Conservation (phyloP, 805 yeast species). For the Wickerhamiella parazyma region DNA sequence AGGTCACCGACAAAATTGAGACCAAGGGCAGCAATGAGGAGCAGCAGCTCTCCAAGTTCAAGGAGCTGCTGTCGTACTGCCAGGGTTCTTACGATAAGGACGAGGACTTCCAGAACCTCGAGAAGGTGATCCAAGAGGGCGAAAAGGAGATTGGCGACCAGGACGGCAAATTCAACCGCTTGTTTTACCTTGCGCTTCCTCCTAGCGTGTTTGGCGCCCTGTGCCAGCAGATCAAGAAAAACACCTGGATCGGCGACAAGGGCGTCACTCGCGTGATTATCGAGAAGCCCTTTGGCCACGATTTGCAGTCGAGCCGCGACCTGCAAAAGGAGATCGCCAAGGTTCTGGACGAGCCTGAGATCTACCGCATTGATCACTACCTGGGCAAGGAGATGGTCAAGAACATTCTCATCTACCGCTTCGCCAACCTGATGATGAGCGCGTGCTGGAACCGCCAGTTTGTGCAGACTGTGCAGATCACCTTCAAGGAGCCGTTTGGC, state of each 20-base stretch:
- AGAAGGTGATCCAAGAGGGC: constrained; percentile 39
- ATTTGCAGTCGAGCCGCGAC: constrained; percentile 61
- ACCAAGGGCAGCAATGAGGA: constrained; percentile 33
- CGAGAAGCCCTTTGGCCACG: constrained; percentile 96
- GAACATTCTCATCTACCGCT: constrained; percentile 76
- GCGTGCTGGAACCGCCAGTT: constrained; percentile 82
- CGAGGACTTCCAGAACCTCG: constrained; percentile 55
- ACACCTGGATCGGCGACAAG: constrained; percentile 45
- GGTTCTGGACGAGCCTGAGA: constrained; percentile 76
- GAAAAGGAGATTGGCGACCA: constrained; percentile 33
- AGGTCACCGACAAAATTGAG: constrained; percentile 52
- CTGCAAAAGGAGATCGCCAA: constrained; percentile 72
- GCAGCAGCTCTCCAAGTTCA: constrained; percentile 42
- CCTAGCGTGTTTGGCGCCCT: constrained; percentile 82
- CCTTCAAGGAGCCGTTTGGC: constrained; percentile 96
- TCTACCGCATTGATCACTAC: constrained; percentile 93
- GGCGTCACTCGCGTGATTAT: constrained; percentile 75
- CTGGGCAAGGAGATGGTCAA: constrained; percentile 97
- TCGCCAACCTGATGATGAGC: constrained; percentile 75
- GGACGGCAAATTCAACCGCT: constrained; percentile 45
- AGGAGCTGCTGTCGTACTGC: constrained; percentile 51
- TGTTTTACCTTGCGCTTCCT: constrained; percentile 88
- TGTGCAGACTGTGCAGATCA: constrained; percentile 69
- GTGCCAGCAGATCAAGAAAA: constrained; percentile 54
- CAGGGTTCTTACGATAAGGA: constrained; percentile 69